Evolutionary conservation across 805 yeast species (phyloP), one percentile per base, ranked within the genome.

Genomic region (Clavispora santaluciae): DNA sequence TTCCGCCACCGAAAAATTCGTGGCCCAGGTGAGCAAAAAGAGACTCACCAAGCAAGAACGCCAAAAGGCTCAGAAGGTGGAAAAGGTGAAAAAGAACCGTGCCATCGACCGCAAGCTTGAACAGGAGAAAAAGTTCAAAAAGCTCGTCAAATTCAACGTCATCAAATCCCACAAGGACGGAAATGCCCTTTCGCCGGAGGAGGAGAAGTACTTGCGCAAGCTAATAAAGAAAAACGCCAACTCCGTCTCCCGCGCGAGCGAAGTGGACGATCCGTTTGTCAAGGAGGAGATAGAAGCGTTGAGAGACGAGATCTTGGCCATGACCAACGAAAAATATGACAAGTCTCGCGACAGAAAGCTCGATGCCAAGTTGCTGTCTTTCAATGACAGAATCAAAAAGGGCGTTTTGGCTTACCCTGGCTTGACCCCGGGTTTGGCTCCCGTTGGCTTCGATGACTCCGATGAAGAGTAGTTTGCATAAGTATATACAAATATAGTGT

Each of bases 361-460:
- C 20, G 42, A 46, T 29, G 53, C 51, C 38, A 48, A 51, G 34
- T 44, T 45, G 42, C 44, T 50, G 24, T 60, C 57, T 7, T 62
- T 63, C 44, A 60, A 67, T 36, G 59, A 63, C 22, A 72, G 70
- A 53, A 58, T 73, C 39, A 59, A 68, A 42, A 61, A 64, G 38
- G 79, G 78, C 16, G 51, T 57, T 26, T 60, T 73, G 46, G 60
- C 76, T 3, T 63, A 64, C 45, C 75, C 86, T 30, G 91, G 93
- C 21, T 68, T 86, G 41, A 86, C 95, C 0, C 95, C 93, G 1
- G 95, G 95, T 46, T 72, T 86, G 60, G 95, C 93, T 1, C 93
- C 93, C 23, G 89, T 86, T 18, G 90, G 80, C 25, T 67, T 41
- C 35, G 46, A 48, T 36, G 60, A 57, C 24, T 51, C 56, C 13